phyloP scores from a whole-genome alignment of 179 eudicot genomes.

The Patellifolia procumbens region DNA sequence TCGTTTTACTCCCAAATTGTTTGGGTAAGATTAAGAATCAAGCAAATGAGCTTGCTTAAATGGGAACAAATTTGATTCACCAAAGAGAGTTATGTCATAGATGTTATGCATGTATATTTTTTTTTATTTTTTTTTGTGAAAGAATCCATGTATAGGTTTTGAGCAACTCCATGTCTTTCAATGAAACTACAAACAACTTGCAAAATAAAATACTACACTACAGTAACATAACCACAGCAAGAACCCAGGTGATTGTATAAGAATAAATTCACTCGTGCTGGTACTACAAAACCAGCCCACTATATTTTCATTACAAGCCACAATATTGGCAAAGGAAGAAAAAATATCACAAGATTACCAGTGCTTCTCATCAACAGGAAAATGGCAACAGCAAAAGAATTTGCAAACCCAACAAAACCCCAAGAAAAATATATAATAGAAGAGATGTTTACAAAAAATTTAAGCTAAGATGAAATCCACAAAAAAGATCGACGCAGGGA shows the following conservation, averaged over 20 bases:
- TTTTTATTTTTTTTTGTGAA: too few relatives aligned
- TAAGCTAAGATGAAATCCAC: constrained; percentile 1
- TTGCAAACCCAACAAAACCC: constrained; percentile 29
- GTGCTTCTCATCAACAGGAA: constrained; percentile 20
- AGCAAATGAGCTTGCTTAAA: too few relatives aligned
- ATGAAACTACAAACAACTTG: neutral
- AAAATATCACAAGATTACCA: constrained; percentile 23
- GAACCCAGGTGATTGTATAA: constrained; percentile 9
- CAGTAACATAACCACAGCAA: neutral
- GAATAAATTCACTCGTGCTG: constrained; percentile 25
- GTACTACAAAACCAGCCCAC: constrained; percentile 36
- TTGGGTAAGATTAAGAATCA: too few relatives aligned
- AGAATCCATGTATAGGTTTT: too few relatives aligned
- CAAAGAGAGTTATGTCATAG: too few relatives aligned
- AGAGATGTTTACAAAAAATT: constrained; percentile 25
- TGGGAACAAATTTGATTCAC: too few relatives aligned
- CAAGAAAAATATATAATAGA: constrained; percentile 19
- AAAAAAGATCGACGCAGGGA: constrained; percentile 10
- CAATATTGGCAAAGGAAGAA: constrained; percentile 32
- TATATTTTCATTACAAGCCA: constrained; percentile 35
- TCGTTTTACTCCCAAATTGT: too few relatives aligned
- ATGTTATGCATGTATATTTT: too few relatives aligned
- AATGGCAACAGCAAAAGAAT: constrained; percentile 25
- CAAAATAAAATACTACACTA: constrained; percentile 4
- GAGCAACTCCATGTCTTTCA: too few relatives aligned